Evolutionary conservation across 2,329 filamentous ascomycete species (phyloP).

Genomic region (Epichloe gansuensis): DNA sequence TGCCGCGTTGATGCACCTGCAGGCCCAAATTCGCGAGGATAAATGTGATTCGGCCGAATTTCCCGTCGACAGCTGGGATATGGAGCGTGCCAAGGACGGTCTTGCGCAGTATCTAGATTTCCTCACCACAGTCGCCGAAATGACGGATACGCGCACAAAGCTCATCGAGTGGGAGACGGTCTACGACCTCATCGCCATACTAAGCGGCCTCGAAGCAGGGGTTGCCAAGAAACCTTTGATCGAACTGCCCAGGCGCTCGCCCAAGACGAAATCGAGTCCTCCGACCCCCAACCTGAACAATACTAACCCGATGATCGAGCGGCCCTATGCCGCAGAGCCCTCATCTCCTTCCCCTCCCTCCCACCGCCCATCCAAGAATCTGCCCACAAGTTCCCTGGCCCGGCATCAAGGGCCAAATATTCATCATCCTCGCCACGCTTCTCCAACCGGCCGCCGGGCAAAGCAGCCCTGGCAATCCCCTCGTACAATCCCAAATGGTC

Average conservation of each 20-base stretch:
- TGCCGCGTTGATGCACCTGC: conserved; percentile 84
- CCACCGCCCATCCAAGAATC: conserved; percentile 44
- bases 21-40: conserved; percentile 75
- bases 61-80: conserved; percentile 90
- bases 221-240: conserved; percentile 72
- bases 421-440: conserved; percentile 78
- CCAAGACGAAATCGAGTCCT: conserved; percentile 10
- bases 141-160: conserved; percentile 69
- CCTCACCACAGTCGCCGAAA: conserved; percentile 78
- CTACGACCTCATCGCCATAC: conserved; percentile 75
- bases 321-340: conserved; percentile 41
- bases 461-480: conserved; percentile 50
- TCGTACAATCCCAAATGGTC: conserved; percentile 80
- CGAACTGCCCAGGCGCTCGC: conserved; percentile 22
- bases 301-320: conserved; percentile 39
- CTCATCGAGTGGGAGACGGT: conserved; percentile 87
- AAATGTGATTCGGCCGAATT: conserved; percentile 73
- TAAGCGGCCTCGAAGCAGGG: conserved; percentile 77
- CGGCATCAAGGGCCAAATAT: conserved; percentile 81
- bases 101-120: conserved; percentile 92
- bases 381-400: conserved; percentile 53
- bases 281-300: conserved; percentile 20
- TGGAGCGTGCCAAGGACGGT: conserved; percentile 92
- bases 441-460: conserved; percentile 66
- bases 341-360: conserved; percentile 24